phyloP scores from a whole-genome alignment of 805 yeast species.

The Isabelozyma heimii region DNA sequence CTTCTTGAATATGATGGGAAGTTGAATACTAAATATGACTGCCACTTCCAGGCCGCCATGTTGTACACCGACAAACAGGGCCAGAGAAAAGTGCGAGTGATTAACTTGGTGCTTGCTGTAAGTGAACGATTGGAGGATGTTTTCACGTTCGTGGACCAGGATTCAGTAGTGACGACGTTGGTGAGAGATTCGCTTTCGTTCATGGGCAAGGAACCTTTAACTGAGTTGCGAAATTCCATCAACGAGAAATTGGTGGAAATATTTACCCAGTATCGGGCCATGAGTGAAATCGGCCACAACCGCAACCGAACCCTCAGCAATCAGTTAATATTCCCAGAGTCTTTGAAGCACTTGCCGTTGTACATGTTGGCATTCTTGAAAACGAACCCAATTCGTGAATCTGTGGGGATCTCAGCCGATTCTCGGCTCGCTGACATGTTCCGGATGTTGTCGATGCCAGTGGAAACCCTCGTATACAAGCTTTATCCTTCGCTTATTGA shows the following conservation, averaged over 20 bases:
- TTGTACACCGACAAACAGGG: slow-evolving; percentile 81
- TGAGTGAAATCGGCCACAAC: slow-evolving; percentile 42
- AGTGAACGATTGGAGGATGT: slow-evolving; percentile 71
- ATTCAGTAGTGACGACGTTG: slow-evolving; percentile 37
- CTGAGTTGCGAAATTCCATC: slow-evolving; percentile 38
- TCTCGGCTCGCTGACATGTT: slow-evolving; percentile 55
- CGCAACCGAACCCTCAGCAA: slow-evolving; percentile 36
- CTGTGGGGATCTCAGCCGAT: slow-evolving; percentile 55
- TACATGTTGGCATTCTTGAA: slow-evolving; percentile 70
- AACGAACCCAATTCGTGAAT: slow-evolving; percentile 55
- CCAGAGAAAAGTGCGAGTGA: slow-evolving; percentile 77
- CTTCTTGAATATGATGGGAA: slow-evolving; percentile 76
- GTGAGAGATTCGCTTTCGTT: slow-evolving; percentile 40
- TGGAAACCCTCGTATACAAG: slow-evolving; percentile 56
- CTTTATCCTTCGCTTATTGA: slow-evolving; percentile 81
- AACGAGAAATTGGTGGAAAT: slow-evolving; percentile 41
- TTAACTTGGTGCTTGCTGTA: slow-evolving; percentile 79
- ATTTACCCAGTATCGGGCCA: slow-evolving; percentile 49
- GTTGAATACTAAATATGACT: slow-evolving; percentile 66
- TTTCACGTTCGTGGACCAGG: slow-evolving; percentile 75
- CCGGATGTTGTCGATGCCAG: slow-evolving; percentile 50
- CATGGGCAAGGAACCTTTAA: slow-evolving; percentile 36
- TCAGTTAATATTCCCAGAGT: slow-evolving; percentile 78
- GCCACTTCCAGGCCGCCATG: slow-evolving; percentile 88
- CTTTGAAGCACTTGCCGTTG: slow-evolving; percentile 68